phyloP scores from a whole-genome alignment of 129 eudicot species.

The Chrysanthemum makinoi region DNA sequence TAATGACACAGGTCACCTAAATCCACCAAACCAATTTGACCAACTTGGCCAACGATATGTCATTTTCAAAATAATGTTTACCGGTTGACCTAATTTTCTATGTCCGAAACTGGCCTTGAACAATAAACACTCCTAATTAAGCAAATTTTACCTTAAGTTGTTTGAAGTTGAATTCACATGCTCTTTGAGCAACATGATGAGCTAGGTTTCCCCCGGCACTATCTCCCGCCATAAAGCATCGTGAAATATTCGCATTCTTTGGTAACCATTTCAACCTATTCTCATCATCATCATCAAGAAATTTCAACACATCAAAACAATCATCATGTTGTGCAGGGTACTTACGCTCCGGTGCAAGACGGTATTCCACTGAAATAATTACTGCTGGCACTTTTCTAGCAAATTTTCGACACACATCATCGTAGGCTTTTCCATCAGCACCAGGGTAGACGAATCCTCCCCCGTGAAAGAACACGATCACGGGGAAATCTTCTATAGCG shows the following conservation, averaged over 20 bases:
- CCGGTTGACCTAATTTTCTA: too few relatives aligned
- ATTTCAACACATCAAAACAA: conserved; percentile 36
- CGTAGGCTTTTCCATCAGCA: conserved; percentile 19
- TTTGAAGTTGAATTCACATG: conserved; percentile 25
- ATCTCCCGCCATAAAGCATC: conserved; percentile 38
- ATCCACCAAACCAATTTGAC: too few relatives aligned
- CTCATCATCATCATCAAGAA: conserved; percentile 26
- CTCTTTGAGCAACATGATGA: conserved; percentile 36
- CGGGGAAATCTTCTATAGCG: conserved; percentile 16
- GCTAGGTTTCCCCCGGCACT: conserved; percentile 47
- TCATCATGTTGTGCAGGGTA: conserved; percentile 37
- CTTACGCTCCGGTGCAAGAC: conserved; percentile 37
- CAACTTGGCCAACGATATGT: too few relatives aligned
- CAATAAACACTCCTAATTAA: too few relatives aligned
- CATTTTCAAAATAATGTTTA: too few relatives aligned
- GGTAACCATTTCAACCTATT: conserved; percentile 22
- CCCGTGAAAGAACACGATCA: conserved; percentile 36
- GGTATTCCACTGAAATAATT: conserved; percentile 27
- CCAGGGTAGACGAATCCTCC: conserved; percentile 31
- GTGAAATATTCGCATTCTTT: conserved; percentile 29
- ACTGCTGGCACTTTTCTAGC: conserved; percentile 13
- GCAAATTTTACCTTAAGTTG: conserved; percentile 20
- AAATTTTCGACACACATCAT: conserved; percentile 29
- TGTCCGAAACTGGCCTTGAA: too few relatives aligned
- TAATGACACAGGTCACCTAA: too few relatives aligned